phyloP scores from a whole-genome alignment of 768 basidiomycete species.

The Daedaleopsis sinensis region DNA sequence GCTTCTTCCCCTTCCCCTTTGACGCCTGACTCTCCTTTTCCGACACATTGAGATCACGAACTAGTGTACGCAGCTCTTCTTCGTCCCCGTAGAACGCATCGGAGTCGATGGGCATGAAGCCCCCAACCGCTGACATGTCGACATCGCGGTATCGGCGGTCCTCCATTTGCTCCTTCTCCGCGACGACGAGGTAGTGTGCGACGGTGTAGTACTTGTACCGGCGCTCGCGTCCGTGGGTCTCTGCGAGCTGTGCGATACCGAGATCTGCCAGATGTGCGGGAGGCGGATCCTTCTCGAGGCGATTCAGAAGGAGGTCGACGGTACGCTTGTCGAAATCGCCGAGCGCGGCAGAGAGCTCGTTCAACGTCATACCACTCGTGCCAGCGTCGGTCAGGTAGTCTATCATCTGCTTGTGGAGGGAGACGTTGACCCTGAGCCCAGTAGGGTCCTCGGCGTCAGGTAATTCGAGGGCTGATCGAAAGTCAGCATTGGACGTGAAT shows the following conservation, averaged over 20 bases:
- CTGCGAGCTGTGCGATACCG: conserved; percentile 71
- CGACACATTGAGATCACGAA: conserved; percentile 48
- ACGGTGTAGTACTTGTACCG: conserved; percentile 84
- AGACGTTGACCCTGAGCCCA: conserved; percentile 55
- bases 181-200: conserved; percentile 63
- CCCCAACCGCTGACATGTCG: conserved; percentile 55
- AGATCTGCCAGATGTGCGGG: conserved; percentile 77
- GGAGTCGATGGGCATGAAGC: conserved; percentile 49
- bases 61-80: conserved; percentile 44
- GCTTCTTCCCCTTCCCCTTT: conserved; percentile 33
- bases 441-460: conserved; percentile 5
- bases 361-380: conserved; percentile 69
- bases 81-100: conserved; percentile 58
- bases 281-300: conserved; percentile 63
- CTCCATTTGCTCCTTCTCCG: conserved; percentile 68
- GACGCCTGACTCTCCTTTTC: conserved; percentile 7
- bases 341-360: conserved; percentile 63
- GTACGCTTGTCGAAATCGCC: conserved; percentile 80
- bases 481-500: conserved; percentile 30
- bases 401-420: conserved; percentile 81
- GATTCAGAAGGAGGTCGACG: conserved; percentile 76
- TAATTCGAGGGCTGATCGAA: conserved; percentile 31
- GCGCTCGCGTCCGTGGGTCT: conserved; percentile 83
- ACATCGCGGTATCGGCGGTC: conserved; percentile 47
- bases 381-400: conserved; percentile 72